phyloP scores from a whole-genome alignment of 2,329 filamentous ascomycete species.

The Exophiala xenobiotica region DNA sequence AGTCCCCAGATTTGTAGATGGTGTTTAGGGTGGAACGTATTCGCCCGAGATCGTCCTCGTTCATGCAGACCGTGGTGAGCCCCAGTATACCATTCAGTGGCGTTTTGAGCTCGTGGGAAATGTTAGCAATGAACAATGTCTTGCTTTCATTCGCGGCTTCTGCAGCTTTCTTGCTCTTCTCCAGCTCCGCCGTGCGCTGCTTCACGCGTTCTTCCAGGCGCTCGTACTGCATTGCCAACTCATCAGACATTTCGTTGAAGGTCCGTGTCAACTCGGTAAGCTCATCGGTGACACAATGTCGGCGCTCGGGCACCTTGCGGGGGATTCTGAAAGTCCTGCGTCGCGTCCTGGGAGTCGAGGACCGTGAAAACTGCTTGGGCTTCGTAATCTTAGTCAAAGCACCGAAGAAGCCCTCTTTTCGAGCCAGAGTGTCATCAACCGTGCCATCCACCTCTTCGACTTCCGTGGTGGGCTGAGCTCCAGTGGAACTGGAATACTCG shows the following conservation, averaged over 20 bases:
- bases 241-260: slow-evolving; percentile 93
- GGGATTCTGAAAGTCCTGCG: slow-evolving; percentile 71
- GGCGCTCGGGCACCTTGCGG: slow-evolving; percentile 72
- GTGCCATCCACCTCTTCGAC: slow-evolving; percentile 52
- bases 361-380: slow-evolving; percentile 12
- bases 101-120: slow-evolving; percentile 83
- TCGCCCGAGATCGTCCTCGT: slow-evolving; percentile 74
- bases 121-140: slow-evolving; percentile 95
- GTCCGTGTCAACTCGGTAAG: slow-evolving; percentile 77
- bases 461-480: slow-evolving; percentile 37
- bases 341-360: slow-evolving; percentile 24
- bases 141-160: slow-evolving; percentile 97
- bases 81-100: slow-evolving; percentile 94
- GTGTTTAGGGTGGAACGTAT: slow-evolving; percentile 83
- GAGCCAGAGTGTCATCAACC: slow-evolving; percentile 41
- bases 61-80: slow-evolving; percentile 91
- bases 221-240: slow-evolving; percentile 81
- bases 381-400: slow-evolving; percentile 20
- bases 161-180: slow-evolving; percentile 85
- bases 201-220: slow-evolving; percentile 80
- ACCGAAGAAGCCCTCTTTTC: slow-evolving; percentile 32
- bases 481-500: slow-evolving; percentile 37
- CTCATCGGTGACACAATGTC: slow-evolving; percentile 78
- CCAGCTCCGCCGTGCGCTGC: slow-evolving; percentile 78
- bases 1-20: slow-evolving; percentile 83